phyloP scores from a whole-genome alignment of 2,329 filamentous ascomycete genomes.

The Elsinoe batatas region DNA sequence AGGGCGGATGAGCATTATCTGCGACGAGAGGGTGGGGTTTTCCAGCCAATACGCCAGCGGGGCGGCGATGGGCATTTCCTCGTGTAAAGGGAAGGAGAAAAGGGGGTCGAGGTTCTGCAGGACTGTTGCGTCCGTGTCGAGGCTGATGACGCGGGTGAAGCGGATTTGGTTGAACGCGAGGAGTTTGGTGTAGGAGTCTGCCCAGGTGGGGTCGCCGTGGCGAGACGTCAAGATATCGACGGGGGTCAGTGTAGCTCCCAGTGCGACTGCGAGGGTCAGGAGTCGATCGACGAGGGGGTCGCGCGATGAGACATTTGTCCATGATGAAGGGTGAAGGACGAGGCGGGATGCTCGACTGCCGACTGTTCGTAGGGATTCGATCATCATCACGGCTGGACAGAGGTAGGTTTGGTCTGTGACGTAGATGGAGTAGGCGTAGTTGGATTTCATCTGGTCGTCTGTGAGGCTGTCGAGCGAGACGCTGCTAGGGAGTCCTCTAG shows the following conservation, averaged over 20 bases:
- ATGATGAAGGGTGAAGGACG: constrained; percentile 34
- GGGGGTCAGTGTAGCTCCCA: constrained; percentile 41
- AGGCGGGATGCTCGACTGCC: constrained; percentile 34
- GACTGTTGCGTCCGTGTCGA: constrained; percentile 55
- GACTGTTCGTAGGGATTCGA: constrained; percentile 32
- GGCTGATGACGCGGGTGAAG: constrained; percentile 47
- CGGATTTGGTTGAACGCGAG: constrained; percentile 57
- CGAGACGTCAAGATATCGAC: constrained; percentile 27
- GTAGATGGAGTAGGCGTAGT: constrained; percentile 33
- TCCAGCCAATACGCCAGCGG: constrained; percentile 61
- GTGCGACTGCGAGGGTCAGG: constrained; percentile 38
- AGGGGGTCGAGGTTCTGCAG: constrained; percentile 56
- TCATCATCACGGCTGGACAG: constrained; percentile 36
- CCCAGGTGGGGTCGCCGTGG: constrained; percentile 44
- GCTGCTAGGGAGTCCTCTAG: no score
- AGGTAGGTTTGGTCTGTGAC: constrained; percentile 34
- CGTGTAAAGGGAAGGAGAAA: constrained; percentile 48
- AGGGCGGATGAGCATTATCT: constrained; percentile 53
- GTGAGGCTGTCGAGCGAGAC: not conserved
- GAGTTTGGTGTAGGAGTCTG: constrained; percentile 56
- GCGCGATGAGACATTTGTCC: constrained; percentile 16
- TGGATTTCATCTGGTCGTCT: not conserved
- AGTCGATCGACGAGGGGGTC: constrained; percentile 29
- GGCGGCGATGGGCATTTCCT: constrained; percentile 49
- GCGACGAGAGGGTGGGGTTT: constrained; percentile 26